These are phyloP conservation scores for Sphaerulina vaccinii DNA, from an alignment of 2,329 filamentous ascomycete genomes.

Conservation along the genomic window DNA sequence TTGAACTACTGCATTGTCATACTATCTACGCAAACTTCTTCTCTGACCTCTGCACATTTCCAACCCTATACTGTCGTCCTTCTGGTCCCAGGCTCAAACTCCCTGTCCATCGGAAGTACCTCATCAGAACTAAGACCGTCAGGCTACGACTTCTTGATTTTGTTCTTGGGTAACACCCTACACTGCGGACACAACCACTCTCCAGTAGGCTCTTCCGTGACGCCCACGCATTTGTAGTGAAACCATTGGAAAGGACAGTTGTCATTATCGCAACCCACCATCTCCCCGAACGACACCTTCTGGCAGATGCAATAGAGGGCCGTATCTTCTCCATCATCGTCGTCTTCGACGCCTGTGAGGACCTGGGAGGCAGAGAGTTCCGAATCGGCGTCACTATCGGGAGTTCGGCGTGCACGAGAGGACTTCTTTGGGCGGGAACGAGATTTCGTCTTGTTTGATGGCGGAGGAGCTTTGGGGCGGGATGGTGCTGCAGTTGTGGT, in stretches of 20 bases:
- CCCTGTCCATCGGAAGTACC: no score
- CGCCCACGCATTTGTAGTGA: slow-evolving; percentile 66
- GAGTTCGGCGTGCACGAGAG: no score
- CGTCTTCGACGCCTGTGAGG: slow-evolving; percentile 29
- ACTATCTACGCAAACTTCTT: no score
- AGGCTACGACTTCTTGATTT: slow-evolving; percentile 23
- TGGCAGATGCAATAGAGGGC: slow-evolving; percentile 75
- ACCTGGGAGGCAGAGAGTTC: slow-evolving; percentile 26
- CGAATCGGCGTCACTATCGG: slow-evolving; percentile 10
- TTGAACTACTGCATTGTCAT: no score
- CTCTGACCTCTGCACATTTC: no score
- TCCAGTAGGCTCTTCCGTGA: slow-evolving; percentile 51
- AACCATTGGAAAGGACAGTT: slow-evolving; percentile 84
- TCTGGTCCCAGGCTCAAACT: background rate
- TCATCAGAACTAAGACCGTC: background rate
- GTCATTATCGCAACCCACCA: slow-evolving; percentile 86
- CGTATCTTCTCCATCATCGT: slow-evolving; percentile 48
- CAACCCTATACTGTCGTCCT: no score
- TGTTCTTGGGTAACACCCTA: slow-evolving; percentile 32
- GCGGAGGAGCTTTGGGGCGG: slow-evolving; percentile 47
- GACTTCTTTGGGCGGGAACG: slow-evolving; percentile 27
- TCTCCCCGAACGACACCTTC: slow-evolving; percentile 79
- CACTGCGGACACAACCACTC: slow-evolving; percentile 52
- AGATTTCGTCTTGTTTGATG: slow-evolving; percentile 38
- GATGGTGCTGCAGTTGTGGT: slow-evolving; percentile 37